Conservation (phyloP, 306 rosid species). For the Quillaja saponaria region DNA sequence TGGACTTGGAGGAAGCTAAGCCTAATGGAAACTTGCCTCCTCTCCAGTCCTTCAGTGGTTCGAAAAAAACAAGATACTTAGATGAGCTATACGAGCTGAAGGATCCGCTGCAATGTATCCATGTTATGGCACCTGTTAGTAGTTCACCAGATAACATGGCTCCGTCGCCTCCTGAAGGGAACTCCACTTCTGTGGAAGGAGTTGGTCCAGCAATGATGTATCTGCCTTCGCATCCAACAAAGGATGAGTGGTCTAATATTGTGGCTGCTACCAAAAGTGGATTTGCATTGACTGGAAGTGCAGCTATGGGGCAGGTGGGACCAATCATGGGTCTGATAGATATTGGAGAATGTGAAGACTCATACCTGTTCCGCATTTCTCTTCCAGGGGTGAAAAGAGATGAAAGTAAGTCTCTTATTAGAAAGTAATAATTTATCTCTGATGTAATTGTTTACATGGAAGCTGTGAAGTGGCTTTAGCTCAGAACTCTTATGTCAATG, state of each 20-base stretch:
- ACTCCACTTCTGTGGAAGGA: conserved; percentile 37
- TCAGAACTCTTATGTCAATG: no score
- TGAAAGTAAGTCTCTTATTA: conserved; percentile 62
- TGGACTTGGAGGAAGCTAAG: conserved; percentile 20
- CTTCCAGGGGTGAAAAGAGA: conserved; percentile 83
- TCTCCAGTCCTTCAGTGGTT: conserved; percentile 18
- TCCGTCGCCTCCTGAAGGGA: conserved; percentile 36
- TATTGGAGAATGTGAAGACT: conserved; percentile 74
- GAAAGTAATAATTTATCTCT: conserved; percentile 15
- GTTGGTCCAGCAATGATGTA: conserved; percentile 54
- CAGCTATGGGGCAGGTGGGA: conserved; percentile 66
- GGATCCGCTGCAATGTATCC: conserved; percentile 35
- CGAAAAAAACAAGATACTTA: conserved; percentile 21
- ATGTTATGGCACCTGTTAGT: conserved; percentile 45
- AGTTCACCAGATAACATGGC: conserved; percentile 46
- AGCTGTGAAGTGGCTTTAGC: no score
- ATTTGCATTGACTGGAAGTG: conserved; percentile 68
- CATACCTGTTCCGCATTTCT: conserved; percentile 69
- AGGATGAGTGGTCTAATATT: conserved; percentile 53
- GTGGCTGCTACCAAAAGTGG: conserved; percentile 59
- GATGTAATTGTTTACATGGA: conserved; percentile 11
- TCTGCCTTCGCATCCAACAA: conserved; percentile 55
- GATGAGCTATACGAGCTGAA: conserved; percentile 26
- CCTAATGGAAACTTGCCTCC: conserved; percentile 27
- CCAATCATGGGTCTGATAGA: conserved; percentile 68